A percentile compares a stretch with the other conserved stretches of the same genome.
phyloP scores from a whole-genome alignment of 2,329 filamentous ascomycete species.

The Cladosporium sp. region DNA sequence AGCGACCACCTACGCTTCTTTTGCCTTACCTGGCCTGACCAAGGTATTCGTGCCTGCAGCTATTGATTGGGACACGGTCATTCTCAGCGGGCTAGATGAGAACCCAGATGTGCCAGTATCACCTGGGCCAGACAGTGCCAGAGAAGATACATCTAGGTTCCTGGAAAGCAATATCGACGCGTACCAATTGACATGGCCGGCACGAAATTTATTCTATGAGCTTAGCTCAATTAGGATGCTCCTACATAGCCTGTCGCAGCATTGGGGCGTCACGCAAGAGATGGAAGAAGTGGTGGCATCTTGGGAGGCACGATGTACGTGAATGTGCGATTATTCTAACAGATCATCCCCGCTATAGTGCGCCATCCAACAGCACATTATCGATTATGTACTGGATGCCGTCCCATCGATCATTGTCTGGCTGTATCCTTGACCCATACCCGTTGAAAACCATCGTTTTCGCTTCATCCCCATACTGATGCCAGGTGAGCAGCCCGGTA shows the following conservation, averaged over 20 bases:
- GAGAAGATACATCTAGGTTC: not conserved
- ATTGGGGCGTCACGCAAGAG: not conserved
- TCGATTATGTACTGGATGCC: not conserved
- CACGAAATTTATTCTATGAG: not conserved
- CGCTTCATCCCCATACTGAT: not conserved
- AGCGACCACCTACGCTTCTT: not conserved
- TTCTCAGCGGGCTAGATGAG: not conserved
- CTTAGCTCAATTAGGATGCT: not conserved
- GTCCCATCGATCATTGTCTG: not conserved
- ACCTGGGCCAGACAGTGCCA: not conserved
- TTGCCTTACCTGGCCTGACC: not conserved
- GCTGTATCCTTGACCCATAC: not conserved
- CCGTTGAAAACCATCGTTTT: not conserved
- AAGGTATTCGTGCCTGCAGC: not conserved
- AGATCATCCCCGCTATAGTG: not conserved
- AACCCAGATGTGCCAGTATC: not conserved
- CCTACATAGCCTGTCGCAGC: not conserved
- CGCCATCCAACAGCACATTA: not conserved
- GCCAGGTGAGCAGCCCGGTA: not conserved
- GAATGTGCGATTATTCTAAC: not conserved
- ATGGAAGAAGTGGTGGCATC: conserved; percentile 1
- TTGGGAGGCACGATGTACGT: not conserved
- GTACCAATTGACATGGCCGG: not conserved
- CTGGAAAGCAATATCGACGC: not conserved
- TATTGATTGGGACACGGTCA: not conserved